Conservation (phyloP, 179 eudicot genomes). For the Corrigiola litoralis region DNA sequence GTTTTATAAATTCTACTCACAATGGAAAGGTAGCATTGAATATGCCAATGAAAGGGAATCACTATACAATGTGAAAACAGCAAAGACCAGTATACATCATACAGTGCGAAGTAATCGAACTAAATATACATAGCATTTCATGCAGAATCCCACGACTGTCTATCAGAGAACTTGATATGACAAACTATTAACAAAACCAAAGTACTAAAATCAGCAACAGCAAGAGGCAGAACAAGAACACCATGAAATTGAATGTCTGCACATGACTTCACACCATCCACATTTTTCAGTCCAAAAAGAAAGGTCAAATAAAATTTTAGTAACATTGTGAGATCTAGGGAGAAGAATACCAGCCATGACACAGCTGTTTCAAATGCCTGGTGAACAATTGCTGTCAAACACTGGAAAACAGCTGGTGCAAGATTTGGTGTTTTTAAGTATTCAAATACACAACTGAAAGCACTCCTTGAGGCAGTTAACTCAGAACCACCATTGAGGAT, state of each 20-base stretch:
- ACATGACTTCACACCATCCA: not conserved
- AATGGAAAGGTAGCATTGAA: too few relatives aligned
- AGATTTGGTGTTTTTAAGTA: slow-evolving; percentile 94
- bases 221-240: too few relatives aligned
- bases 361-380: slow-evolving; percentile 86
- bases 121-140: too few relatives aligned
- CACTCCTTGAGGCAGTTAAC: slow-evolving; percentile 72
- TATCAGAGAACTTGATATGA: not conserved
- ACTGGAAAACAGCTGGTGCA: slow-evolving; percentile 81
- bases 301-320: not conserved
- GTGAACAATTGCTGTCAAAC: slow-evolving; percentile 89
- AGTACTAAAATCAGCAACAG: not conserved
- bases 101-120: too few relatives aligned
- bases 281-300: not conserved
- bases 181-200: not conserved
- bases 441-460: slow-evolving; percentile 97
- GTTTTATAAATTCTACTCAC: too few relatives aligned
- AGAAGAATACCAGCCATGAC: slow-evolving; percentile 75
- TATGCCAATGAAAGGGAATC: too few relatives aligned
- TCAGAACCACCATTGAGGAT: slow-evolving; percentile 74
- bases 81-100: too few relatives aligned
- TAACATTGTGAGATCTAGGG: not conserved
- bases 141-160: not conserved
- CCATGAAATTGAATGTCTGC: too few relatives aligned
- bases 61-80: too few relatives aligned